Evolutionary conservation across 352 stramenopile species (phyloP).

Genomic region (Paralagenidium karlingii): DNA sequence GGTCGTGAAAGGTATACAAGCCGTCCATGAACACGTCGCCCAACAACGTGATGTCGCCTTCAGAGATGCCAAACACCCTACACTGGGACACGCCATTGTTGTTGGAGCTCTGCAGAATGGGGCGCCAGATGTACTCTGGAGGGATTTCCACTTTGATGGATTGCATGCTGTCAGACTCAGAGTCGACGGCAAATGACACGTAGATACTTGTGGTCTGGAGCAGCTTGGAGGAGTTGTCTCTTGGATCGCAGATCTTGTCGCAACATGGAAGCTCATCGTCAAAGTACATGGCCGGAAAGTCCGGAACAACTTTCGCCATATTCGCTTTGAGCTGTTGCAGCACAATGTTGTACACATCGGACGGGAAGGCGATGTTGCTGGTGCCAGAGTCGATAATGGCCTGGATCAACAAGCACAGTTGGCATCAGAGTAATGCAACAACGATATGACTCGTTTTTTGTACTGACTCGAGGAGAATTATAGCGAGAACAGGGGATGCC

Average conservation of each 20-base stretch:
- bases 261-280: conserved; percentile 60
- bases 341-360: conserved; percentile 42
- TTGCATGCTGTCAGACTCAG: conserved; percentile 23
- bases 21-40: conserved; percentile 81
- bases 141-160: conserved; percentile 67
- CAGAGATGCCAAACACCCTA: conserved; percentile 71
- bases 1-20: conserved; percentile 70
- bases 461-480: conserved; percentile 37
- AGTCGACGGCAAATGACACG: too few relatives aligned
- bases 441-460: not conserved
- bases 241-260: conserved; percentile 42
- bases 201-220: too few relatives aligned
- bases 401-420: too few relatives aligned
- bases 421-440: too few relatives aligned
- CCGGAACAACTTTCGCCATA: conserved; percentile 26
- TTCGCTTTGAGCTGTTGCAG: conserved; percentile 35
- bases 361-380: conserved; percentile 71
- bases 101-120: conserved; percentile 25
- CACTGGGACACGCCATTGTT: conserved; percentile 22
- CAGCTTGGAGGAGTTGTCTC: too few relatives aligned
- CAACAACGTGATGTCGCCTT: conserved; percentile 57
- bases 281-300: conserved; percentile 45
- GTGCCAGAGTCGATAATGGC: conserved; percentile 72
- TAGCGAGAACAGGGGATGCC: conserved; percentile 40
- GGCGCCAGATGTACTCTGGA: conserved; percentile 73